A percentile compares a stretch with the other conserved stretches of the same genome.
phyloP scores from a whole-genome alignment of 2,329 filamentous ascomycete genomes.

The Trichoderma brevicompactum region DNA sequence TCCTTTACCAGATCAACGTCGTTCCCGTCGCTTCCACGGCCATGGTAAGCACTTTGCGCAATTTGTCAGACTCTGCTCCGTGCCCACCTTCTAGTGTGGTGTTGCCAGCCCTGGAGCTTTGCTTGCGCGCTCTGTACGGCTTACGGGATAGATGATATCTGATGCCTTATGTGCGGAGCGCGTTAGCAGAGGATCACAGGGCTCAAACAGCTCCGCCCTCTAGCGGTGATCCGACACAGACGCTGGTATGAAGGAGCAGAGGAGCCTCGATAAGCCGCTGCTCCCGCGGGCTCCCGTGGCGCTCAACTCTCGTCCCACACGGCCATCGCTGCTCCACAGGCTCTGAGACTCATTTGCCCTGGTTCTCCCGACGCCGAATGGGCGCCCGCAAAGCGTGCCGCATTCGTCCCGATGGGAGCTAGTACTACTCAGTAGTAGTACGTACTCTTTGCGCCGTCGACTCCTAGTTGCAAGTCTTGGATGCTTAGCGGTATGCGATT shows the following conservation, averaged over 20 bases:
- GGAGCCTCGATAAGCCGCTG: constrained; percentile 8
- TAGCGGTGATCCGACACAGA: neutral
- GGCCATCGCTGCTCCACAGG: neutral
- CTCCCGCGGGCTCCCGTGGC: constrained; percentile 6
- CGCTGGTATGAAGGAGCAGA: neutral
- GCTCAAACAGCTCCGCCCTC: constrained; percentile 10
- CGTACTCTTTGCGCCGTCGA: neutral
- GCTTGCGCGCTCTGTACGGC: constrained; percentile 2
- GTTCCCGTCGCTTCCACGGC: constrained; percentile 22
- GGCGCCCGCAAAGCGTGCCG: constrained; percentile 23
- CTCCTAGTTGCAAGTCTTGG: neutral
- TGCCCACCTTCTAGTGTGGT: neutral
- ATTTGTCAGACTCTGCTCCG: constrained; percentile 4
- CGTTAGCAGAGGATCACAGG: constrained; percentile 3
- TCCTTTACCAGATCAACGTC: neutral
- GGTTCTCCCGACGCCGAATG: constrained; percentile 21
- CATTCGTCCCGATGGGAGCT: constrained; percentile 20
- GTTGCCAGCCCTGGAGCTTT: neutral
- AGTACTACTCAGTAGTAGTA: neutral
- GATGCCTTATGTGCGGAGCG: neutral
- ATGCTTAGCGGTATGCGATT: neutral
- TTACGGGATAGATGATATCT: constrained; percentile 4
- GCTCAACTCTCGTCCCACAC: neutral
- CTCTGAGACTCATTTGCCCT: neutral
- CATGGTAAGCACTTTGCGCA: constrained; percentile 17